These are phyloP conservation scores for Leccinum subtestaceum DNA, from an alignment of 768 basidiomycete genomes.

Conservation along the genomic window DNA sequence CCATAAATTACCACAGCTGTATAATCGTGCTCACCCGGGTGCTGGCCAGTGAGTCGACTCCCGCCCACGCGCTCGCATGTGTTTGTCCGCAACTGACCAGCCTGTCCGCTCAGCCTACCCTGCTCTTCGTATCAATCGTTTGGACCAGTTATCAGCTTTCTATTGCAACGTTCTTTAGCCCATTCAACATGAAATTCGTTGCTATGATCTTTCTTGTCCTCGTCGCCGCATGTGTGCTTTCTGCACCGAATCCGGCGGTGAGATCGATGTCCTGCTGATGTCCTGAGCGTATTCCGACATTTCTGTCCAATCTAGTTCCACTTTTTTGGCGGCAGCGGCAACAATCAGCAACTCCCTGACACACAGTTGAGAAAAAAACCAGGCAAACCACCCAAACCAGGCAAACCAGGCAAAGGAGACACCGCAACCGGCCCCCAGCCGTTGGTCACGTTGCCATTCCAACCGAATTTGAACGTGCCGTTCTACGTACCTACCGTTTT, in stretches of 20 bases:
- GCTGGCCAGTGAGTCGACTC: background rate
- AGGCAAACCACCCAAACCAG: too few relatives aligned
- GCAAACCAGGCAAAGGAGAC: too few relatives aligned
- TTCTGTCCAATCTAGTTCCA: background rate
- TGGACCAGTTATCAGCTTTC: background rate
- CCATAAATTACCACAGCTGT: background rate
- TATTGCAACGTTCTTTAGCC: background rate
- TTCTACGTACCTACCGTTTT: background rate
- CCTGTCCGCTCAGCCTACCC: background rate
- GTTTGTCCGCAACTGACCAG: background rate
- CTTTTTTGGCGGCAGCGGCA: background rate
- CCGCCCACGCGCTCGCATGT: background rate
- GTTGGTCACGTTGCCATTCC: background rate
- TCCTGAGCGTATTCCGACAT: background rate
- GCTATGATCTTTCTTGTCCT: background rate
- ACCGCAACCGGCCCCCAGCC: background rate
- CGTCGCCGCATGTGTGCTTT: background rate
- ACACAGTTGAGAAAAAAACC: too few relatives aligned
- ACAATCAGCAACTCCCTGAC: too few relatives aligned
- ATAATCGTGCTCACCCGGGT: background rate
- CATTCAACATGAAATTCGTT: background rate
- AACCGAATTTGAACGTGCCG: background rate
- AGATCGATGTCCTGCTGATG: background rate
- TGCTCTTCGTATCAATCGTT: background rate
- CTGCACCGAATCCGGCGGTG: background rate